Percentiles rank a stretch among this genome's conserved stretches.
Conservation (phyloP, 75 land plant species). For the Chamaecyparis obtusa region DNA sequence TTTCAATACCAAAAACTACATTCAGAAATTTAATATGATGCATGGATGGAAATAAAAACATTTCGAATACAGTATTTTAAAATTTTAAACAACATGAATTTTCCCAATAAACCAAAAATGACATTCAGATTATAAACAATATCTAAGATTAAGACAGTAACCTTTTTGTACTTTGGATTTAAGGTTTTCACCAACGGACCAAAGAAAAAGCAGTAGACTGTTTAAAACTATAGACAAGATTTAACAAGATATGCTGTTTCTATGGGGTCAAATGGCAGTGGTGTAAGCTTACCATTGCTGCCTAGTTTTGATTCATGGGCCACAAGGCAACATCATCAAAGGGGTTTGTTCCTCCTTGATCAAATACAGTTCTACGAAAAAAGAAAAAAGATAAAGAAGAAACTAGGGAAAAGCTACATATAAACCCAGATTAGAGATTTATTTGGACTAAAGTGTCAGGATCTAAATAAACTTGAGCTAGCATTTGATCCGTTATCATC, state of each 20-base stretch:
- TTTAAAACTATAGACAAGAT: not conserved
- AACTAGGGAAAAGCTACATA: not conserved
- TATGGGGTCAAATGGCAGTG: not conserved
- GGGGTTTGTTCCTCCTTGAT: not conserved
- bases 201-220: not conserved
- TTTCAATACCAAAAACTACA: not conserved
- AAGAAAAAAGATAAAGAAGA: not conserved
- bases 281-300: not conserved
- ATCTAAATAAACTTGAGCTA: not conserved
- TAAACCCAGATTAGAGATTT: not conserved
- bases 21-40: not conserved
- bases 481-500: not conserved
- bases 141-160: not conserved
- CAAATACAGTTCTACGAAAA: not conserved
- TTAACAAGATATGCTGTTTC: not conserved
- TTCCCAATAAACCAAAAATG: not conserved
- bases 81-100: not conserved
- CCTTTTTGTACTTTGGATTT: not conserved
- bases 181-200: not conserved
- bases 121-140: not conserved
- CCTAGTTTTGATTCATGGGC: not conserved
- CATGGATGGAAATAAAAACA: not conserved
- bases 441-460: not conserved
- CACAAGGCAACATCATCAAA: not conserved
- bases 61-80: not conserved